Percentiles rank a stretch among this genome's conserved stretches.
phyloP scores from a whole-genome alignment of 352 stramenopile genomes.

The Phytophthora citricola region DNA sequence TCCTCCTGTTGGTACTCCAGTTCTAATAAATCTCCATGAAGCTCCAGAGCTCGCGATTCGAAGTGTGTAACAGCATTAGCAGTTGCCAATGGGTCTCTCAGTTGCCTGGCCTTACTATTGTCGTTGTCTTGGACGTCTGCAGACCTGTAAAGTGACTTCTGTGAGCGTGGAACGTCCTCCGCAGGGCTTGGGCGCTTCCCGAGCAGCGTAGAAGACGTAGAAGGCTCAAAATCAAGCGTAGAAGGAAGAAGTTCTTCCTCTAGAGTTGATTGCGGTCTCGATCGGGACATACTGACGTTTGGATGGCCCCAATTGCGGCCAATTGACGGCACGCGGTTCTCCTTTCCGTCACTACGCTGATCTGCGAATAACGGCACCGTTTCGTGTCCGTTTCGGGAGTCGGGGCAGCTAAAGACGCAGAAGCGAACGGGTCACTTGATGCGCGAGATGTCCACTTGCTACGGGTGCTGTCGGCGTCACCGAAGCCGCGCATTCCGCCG shows the following conservation, averaged over 20 bases:
- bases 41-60: conserved; percentile 28
- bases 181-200: conserved; percentile 28
- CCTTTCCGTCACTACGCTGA: conserved; percentile 30
- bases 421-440: conserved; percentile 35
- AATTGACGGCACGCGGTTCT: conserved; percentile 33
- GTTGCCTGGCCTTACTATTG: neutral
- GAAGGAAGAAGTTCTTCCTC: neutral
- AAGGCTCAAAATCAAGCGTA: neutral
- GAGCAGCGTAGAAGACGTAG: conserved; percentile 17
- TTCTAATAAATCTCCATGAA: conserved; percentile 10
- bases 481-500: conserved; percentile 18
- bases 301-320: conserved; percentile 10
- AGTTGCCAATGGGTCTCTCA: conserved; percentile 5
- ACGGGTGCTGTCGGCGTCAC: conserved; percentile 8
- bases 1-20: conserved; percentile 9
- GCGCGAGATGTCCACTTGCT: conserved; percentile 42
- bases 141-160: conserved; percentile 10
- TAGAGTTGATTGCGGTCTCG: neutral
- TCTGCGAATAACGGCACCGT: conserved; percentile 7
- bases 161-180: neutral
- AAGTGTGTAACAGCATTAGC: conserved; percentile 23
- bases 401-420: neutral
- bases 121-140: conserved; percentile 7
- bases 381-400: conserved; percentile 20
- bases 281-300: conserved; percentile 31